A percentile compares a stretch with the other conserved stretches of the same genome.
Evolutionary conservation across 164 flowering plant species (phyloP).

Genomic region (Stephania yunnanensis): DNA sequence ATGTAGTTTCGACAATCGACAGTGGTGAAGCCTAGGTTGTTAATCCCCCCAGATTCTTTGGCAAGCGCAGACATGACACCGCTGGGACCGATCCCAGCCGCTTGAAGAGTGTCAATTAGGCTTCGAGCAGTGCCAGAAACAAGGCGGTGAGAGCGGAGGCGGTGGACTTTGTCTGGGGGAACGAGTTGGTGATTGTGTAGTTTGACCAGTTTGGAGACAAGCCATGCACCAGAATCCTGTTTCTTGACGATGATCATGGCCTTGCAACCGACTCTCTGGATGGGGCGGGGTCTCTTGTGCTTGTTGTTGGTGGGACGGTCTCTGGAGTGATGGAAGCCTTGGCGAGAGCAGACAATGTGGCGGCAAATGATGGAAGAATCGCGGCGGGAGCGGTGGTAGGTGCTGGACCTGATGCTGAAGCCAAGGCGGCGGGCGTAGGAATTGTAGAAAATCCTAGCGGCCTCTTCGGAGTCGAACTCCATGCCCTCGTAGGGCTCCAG

Average conservation of each 20-base stretch:
- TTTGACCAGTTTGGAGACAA: conserved; percentile 26
- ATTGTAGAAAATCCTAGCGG: conserved; percentile 37
- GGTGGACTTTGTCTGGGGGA: conserved; percentile 36
- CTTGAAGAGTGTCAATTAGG: conserved; percentile 39
- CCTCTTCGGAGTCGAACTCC: conserved; percentile 51
- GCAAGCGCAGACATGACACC: conserved; percentile 39
- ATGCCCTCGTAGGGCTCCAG: conserved; percentile 45
- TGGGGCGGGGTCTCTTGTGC: conserved; percentile 33
- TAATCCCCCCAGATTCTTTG: conserved; percentile 35
- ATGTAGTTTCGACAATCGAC: conserved; percentile 40
- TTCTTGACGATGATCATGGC: conserved; percentile 40
- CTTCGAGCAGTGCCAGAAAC: conserved; percentile 33
- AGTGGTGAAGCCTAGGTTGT: conserved; percentile 35
- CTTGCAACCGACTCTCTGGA: conserved; percentile 45
- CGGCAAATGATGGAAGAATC: conserved; percentile 39
- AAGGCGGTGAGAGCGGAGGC: conserved; percentile 40
- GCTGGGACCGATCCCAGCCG: conserved; percentile 38
- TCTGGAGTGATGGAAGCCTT: conserved; percentile 32
- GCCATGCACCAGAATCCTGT: conserved; percentile 36
- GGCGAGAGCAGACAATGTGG: conserved; percentile 37
- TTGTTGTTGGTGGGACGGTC: conserved; percentile 16
- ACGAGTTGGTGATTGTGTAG: conserved; percentile 43
- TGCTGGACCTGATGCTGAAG: conserved; percentile 36
- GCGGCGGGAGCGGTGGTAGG: conserved; percentile 36
- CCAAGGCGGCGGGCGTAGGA: conserved; percentile 48